Conservation (phyloP, 2,329 filamentous ascomycete species). For the Cercospora zeina region DNA sequence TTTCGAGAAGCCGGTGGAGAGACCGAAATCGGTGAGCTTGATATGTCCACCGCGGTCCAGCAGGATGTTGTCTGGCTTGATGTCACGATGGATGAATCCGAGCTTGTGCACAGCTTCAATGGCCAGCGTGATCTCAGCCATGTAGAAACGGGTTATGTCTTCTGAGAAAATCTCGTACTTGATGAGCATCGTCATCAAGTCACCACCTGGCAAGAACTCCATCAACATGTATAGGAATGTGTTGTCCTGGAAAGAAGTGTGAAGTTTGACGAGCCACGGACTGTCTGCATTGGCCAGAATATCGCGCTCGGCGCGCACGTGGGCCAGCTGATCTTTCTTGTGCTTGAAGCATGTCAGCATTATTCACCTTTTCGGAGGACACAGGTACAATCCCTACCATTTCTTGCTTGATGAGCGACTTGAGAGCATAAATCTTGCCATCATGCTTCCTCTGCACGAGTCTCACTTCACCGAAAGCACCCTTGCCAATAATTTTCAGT, state of each 20-base stretch:
- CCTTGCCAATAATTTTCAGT: constrained; percentile 97
- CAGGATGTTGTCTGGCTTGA: constrained; percentile 98
- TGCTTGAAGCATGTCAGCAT: constrained; percentile 54
- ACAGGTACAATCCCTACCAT: constrained; percentile 60
- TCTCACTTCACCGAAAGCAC: constrained; percentile 97
- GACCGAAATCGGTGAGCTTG: constrained; percentile 95
- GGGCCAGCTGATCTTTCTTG: constrained; percentile 96
- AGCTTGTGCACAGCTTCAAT: constrained; percentile 98
- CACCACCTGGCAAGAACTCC: constrained; percentile 97
- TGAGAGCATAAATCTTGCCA: constrained; percentile 96
- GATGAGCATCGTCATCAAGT: constrained; percentile 99
- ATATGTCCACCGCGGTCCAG: constrained; percentile 94
- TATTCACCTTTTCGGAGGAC: not conserved
- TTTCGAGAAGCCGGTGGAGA: constrained; percentile 97
- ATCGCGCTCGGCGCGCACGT: constrained; percentile 95
- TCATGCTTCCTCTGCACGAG: constrained; percentile 95
- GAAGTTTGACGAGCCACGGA: constrained; percentile 97
- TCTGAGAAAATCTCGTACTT: constrained; percentile 99
- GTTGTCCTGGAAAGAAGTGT: constrained; percentile 94
- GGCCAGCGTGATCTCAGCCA: constrained; percentile 96
- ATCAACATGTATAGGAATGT: constrained; percentile 99
- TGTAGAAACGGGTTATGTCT: constrained; percentile 98
- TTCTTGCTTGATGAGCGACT: constrained; percentile 96
- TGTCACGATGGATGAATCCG: constrained; percentile 98
- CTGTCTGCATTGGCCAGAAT: constrained; percentile 99